A percentile compares a stretch with the other conserved stretches of the same genome.
These are phyloP conservation scores for Medicago ruthenica DNA, from an alignment of 306 rosid species.

Conservation along the genomic window DNA sequence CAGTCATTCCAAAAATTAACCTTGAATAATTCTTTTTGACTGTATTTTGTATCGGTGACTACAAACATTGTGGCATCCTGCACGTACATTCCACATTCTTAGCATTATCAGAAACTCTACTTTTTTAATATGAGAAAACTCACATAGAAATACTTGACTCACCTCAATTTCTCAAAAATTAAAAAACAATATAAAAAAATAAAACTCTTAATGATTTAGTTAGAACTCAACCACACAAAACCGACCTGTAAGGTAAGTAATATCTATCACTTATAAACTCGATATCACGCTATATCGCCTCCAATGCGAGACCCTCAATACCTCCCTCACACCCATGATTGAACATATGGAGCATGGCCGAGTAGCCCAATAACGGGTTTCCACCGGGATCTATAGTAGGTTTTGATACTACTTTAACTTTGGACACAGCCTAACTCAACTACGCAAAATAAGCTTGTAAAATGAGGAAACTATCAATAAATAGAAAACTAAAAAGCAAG, in stretches of 20 bases:
- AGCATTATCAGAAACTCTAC: constrained; percentile 1
- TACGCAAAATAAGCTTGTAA: background rate
- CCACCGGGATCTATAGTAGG: background rate
- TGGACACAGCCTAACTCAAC: background rate
- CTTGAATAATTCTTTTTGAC: background rate
- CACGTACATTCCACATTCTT: constrained; percentile 36
- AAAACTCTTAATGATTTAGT: background rate
- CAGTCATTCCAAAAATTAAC: constrained; percentile 36
- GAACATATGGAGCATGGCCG: background rate
- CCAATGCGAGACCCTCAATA: background rate
- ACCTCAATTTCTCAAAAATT: background rate
- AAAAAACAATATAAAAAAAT: background rate
- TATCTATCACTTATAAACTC: background rate
- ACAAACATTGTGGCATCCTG: constrained; percentile 17
- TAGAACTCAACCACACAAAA: background rate
- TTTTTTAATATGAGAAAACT: constrained; percentile 9
- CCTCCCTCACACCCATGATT: background rate
- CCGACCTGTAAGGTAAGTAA: background rate
- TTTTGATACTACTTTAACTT: background rate
- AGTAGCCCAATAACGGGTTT: background rate
- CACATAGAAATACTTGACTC: background rate
- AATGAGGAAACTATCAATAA: background rate
- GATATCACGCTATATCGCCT: background rate
- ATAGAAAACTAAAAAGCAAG: background rate
- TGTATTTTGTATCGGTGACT: constrained; percentile 47